These are phyloP conservation scores for Adansonia madagascariensis DNA, from an alignment of 441 rosid genomes.

Conservation along the genomic window DNA sequence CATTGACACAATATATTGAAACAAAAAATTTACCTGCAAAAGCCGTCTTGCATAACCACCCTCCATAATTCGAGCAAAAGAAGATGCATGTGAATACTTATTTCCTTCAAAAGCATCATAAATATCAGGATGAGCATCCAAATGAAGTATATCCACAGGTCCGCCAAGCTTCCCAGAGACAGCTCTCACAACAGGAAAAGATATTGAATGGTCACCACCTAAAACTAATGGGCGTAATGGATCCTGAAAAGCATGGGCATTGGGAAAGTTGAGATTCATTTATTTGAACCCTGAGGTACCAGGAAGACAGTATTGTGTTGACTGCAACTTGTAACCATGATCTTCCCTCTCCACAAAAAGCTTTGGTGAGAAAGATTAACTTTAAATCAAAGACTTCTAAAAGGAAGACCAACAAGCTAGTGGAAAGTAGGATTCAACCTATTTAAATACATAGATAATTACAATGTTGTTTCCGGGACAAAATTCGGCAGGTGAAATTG, in stretches of 20 bases:
- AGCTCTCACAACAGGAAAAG: conserved; percentile 91
- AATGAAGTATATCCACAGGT: conserved; percentile 91
- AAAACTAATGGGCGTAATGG: conserved; percentile 87
- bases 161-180: conserved; percentile 97
- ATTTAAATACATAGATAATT: background rate
- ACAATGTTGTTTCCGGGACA: conserved; percentile 12
- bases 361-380: background rate
- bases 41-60: conserved; percentile 91
- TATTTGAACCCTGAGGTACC: background rate
- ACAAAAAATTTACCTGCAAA: conserved; percentile 63
- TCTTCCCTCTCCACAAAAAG: background rate
- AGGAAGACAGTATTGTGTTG: background rate
- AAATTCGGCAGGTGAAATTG: background rate
- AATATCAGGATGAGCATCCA: conserved; percentile 98
- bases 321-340: conserved; percentile 5
- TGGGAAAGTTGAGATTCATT: conserved; percentile 15
- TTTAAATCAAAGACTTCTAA: conserved; percentile 1
- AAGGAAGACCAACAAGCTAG: background rate
- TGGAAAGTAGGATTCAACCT: conserved; percentile 13
- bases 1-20: background rate
- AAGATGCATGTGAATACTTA: conserved; percentile 93
- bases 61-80: conserved; percentile 98
- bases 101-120: conserved; percentile 91
- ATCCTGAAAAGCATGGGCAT: conserved; percentile 47
- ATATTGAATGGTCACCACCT: conserved; percentile 98